These are phyloP conservation scores for Lactarius psammicola DNA, from an alignment of 768 basidiomycete species.

Conservation along the genomic window DNA sequence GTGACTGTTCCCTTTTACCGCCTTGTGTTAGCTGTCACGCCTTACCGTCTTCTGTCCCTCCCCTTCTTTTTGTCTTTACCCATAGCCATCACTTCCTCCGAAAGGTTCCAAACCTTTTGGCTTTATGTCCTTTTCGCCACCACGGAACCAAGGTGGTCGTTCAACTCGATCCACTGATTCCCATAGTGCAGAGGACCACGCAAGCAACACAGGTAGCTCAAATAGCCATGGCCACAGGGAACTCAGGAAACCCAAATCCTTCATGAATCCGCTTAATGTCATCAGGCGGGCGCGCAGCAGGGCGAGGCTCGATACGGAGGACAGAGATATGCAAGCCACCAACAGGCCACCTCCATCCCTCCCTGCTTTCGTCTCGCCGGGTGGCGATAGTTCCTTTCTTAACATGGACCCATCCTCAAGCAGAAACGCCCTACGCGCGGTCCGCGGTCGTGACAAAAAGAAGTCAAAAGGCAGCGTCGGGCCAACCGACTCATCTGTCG, in stretches of 20 bases:
- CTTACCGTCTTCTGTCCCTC: not conserved
- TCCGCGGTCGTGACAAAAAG: slow-evolving; percentile 37
- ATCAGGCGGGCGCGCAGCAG: slow-evolving; percentile 44
- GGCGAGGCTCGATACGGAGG: slow-evolving; percentile 42
- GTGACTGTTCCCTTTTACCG: slow-evolving; percentile 4
- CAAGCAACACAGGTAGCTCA: slow-evolving; percentile 37
- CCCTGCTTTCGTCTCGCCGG: slow-evolving; percentile 25
- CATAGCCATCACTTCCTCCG: slow-evolving; percentile 46
- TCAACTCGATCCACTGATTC: slow-evolving; percentile 35
- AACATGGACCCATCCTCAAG: slow-evolving; percentile 30
- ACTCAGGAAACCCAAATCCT: slow-evolving; percentile 50
- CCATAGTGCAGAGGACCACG: slow-evolving; percentile 33
- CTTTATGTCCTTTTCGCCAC: slow-evolving; percentile 43
- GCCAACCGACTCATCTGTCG: slow-evolving; percentile 37
- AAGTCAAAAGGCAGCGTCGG: slow-evolving; percentile 33
- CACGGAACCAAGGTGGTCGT: slow-evolving; percentile 27
- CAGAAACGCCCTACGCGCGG: slow-evolving; percentile 26
- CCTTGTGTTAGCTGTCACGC: not conserved
- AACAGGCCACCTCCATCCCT: slow-evolving; percentile 19
- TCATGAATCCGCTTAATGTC: slow-evolving; percentile 41
- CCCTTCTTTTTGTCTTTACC: slow-evolving; percentile 3
- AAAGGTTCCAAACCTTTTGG: slow-evolving; percentile 40
- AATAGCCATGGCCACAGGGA: slow-evolving; percentile 36
- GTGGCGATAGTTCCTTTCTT: slow-evolving; percentile 30
- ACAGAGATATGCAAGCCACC: slow-evolving; percentile 37